phyloP scores from a whole-genome alignment of 192 early-diverging fungal species.

The Radiomyces spectabilis region DNA sequence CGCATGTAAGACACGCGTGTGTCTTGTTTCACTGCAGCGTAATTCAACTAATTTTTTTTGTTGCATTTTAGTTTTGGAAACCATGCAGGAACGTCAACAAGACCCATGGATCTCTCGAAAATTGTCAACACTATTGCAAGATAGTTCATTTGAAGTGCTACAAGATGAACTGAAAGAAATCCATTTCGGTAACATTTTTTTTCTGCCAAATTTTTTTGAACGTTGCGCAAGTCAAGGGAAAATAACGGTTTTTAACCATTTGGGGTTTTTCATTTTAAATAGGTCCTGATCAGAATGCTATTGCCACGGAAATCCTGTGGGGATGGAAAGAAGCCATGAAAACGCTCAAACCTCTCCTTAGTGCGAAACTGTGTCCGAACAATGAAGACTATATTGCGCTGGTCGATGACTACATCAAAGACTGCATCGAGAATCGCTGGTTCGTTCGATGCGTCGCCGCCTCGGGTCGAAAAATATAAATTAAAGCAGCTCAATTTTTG shows the following conservation, averaged over 20 bases:
- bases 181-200: not conserved
- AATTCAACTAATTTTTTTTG: not conserved
- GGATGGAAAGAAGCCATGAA: constrained; percentile 14
- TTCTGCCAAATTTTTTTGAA: too few relatives aligned
- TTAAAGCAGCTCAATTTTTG: too few relatives aligned
- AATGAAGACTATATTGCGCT: not conserved
- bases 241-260: too few relatives aligned
- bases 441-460: too few relatives aligned
- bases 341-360: constrained; percentile 7
- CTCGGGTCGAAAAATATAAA: too few relatives aligned
- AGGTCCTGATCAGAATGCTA: too few relatives aligned
- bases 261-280: too few relatives aligned
- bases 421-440: too few relatives aligned
- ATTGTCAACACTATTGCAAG: constrained; percentile 2
- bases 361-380: not conserved
- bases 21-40: not conserved
- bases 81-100: constrained; percentile 11
- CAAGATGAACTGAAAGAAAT: constrained; percentile 1
- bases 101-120: constrained; percentile 11
- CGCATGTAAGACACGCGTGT: not conserved
- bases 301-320: constrained; percentile 13
- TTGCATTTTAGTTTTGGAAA: constrained; percentile 4
- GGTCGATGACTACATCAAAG: constrained; percentile 10
- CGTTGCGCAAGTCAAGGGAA: too few relatives aligned
- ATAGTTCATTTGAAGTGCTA: constrained; percentile 3